Base-by-base conservation (phyloP, 2,329 filamentous ascomycete genomes). In the Fusarium mundagurra region DNA sequence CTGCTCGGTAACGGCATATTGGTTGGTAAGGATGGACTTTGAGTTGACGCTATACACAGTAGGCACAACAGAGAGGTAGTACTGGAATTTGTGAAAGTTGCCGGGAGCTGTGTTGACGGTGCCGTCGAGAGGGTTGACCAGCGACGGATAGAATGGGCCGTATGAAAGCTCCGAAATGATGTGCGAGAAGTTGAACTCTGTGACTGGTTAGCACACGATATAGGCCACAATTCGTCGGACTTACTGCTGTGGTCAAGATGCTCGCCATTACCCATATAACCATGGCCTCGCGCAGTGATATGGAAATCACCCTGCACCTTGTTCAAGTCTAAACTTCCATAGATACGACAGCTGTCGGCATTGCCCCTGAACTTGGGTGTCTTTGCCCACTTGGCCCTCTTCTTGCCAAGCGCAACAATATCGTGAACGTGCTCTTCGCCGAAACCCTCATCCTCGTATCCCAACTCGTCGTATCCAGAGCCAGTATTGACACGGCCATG, bases 301-400 rank as follows among this genome's bases (percentile, higher is more conserved):
- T 99, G 96, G 81, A 99, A 98, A 82, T 99, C 96, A 8, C 96
- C 96, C 84, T 98, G 96, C 50, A 99, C 96, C 85, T 97, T 97
- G 84, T 99, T 99, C 76, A 97, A 89, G 76, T 97, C 93, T 82
- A 99, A 83, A 78, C 91, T 97, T 39, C 96, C 96, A 82, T 91
- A 99, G 72, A 99, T 91, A 54, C 96, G 91, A 83, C 96, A 99
- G 71, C 93, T 93, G 82, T 98, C 93, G 22, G 88, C 83, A 29
- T 79, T 77, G 8, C 85, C 84, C 80, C 87, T 88, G 24, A 96
- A 79, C 68, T 85, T 88, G 4, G 95, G 95, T 5, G 94, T 96
- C 88, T 93, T 95, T 41, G 89, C 88, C 85, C 91, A 92, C 80
- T 92, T 93, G 48, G 90, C 88, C 80, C 88, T 90, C 81, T 86